phyloP scores from a whole-genome alignment of 2,329 filamentous ascomycete species.

The Stemphylium lycopersici region DNA sequence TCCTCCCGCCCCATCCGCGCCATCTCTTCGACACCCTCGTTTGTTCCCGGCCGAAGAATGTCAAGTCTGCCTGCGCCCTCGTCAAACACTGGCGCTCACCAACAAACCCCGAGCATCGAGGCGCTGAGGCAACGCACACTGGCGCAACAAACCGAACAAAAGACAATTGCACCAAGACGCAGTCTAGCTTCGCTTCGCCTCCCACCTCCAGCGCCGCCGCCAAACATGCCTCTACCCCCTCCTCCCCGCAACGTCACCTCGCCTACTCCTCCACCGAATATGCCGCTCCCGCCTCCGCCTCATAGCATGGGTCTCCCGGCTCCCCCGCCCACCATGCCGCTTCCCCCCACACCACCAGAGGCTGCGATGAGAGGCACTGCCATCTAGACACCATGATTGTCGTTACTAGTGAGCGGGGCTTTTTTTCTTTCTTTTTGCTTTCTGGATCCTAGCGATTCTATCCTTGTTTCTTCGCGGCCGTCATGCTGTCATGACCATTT shows the following conservation, averaged over 20 bases:
- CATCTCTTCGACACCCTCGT: constrained; percentile 41
- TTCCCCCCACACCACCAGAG: constrained; percentile 16
- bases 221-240: constrained; percentile 53
- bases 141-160: constrained; percentile 17
- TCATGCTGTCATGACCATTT: constrained; percentile 5
- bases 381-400: not conserved
- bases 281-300: constrained; percentile 20
- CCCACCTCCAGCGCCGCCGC: constrained; percentile 55
- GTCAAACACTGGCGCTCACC: constrained; percentile 12
- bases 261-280: constrained; percentile 19
- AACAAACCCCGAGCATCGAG: constrained; percentile 29
- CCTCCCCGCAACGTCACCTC: constrained; percentile 35
- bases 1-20: constrained; percentile 43
- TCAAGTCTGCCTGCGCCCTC: constrained; percentile 22
- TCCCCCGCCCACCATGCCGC: constrained; percentile 17
- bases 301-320: constrained; percentile 11
- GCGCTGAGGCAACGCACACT: constrained; percentile 34
- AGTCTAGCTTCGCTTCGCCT: constrained; percentile 50
- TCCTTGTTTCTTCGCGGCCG: not conserved
- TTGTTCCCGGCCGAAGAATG: constrained; percentile 33
- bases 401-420: no score
- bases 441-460: not conserved
- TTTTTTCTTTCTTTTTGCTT: not conserved
- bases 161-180: constrained; percentile 32
- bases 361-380: constrained; percentile 4